phyloP scores from a whole-genome alignment of 2,329 filamentous ascomycete genomes.

The Scedosporium aurantiacum region DNA sequence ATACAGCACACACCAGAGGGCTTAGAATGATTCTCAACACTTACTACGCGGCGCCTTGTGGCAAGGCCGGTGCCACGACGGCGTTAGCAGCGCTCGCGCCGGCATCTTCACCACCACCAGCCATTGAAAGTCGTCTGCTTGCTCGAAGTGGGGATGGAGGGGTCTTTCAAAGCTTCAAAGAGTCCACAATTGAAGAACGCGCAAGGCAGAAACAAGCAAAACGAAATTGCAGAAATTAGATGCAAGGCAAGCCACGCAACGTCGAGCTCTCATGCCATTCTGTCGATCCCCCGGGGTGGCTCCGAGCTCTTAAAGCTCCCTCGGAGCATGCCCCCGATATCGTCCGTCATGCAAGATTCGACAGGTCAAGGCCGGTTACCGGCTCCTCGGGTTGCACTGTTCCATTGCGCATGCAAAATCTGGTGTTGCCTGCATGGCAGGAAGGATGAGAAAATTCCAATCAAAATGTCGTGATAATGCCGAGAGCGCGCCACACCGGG shows the following conservation, averaged over 20 bases:
- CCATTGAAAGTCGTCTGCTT: neutral
- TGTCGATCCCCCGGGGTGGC: neutral
- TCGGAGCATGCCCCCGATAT: neutral
- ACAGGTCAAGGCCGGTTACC: neutral
- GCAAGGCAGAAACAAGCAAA: no score
- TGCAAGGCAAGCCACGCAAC: neutral
- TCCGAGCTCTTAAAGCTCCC: neutral
- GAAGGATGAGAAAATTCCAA: neutral
- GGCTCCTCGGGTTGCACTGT: neutral
- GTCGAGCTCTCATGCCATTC: no score
- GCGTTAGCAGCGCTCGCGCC: neutral
- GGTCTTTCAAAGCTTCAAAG: no score
- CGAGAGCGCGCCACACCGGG: neutral
- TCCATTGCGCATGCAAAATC: neutral
- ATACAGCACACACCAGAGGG: neutral
- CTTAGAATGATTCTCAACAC: neutral
- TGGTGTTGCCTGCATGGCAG: neutral
- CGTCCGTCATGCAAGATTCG: neutral
- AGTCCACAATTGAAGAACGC: neutral
- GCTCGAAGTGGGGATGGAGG: no score
- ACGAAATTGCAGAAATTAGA: neutral
- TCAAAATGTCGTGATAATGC: constrained; percentile 3
- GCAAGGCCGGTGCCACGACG: constrained; percentile 1
- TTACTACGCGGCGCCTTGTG: constrained; percentile 5
- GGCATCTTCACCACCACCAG: neutral